A percentile compares a stretch with the other conserved stretches of the same genome.
Evolutionary conservation across 1,139 yeast genomes (phyloP).

Genomic region (Lizanozyma gosingica): DNA sequence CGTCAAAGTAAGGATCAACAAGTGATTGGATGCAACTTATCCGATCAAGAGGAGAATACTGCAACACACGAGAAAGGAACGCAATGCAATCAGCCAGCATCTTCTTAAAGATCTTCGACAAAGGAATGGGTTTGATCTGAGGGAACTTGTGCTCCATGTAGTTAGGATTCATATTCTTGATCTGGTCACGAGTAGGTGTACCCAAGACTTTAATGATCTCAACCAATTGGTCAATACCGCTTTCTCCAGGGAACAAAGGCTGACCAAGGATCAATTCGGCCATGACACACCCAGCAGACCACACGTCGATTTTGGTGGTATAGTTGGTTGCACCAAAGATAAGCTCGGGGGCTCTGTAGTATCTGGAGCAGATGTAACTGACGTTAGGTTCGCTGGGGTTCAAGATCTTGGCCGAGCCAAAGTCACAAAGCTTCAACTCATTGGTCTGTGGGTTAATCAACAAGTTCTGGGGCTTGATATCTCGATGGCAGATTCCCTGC

Average conservation of each 20-base stretch:
- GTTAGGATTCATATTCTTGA: constrained; percentile 91
- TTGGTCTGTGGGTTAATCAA: constrained; percentile 81
- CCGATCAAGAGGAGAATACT: constrained; percentile 70
- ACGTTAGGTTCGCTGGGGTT: constrained; percentile 91
- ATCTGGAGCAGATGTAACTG: constrained; percentile 91
- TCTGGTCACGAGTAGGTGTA: constrained; percentile 90
- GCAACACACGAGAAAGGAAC: constrained; percentile 50
- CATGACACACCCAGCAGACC: constrained; percentile 99
- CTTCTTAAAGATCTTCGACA: constrained; percentile 72
- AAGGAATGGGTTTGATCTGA: constrained; percentile 88
- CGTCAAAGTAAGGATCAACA: constrained; percentile 69
- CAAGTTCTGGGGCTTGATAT: constrained; percentile 92
- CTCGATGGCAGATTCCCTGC: constrained; percentile 91
- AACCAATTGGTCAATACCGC: constrained; percentile 94
- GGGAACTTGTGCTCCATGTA: constrained; percentile 98
- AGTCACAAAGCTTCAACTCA: constrained; percentile 85
- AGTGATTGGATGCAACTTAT: constrained; percentile 62
- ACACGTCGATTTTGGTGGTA: constrained; percentile 93
- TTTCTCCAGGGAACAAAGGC: constrained; percentile 95
- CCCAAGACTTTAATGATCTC: constrained; percentile 95
- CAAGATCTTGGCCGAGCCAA: constrained; percentile 94
- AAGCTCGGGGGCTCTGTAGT: constrained; percentile 91
- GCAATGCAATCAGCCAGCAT: constrained; percentile 53
- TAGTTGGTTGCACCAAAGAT: constrained; percentile 87
- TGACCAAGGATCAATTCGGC: constrained; percentile 93